Percentiles rank a stretch among this genome's conserved stretches.
These are phyloP conservation scores for Verticillium zaregamsianum DNA, from an alignment of 2,329 filamentous ascomycete genomes.

Conservation along the genomic window DNA sequence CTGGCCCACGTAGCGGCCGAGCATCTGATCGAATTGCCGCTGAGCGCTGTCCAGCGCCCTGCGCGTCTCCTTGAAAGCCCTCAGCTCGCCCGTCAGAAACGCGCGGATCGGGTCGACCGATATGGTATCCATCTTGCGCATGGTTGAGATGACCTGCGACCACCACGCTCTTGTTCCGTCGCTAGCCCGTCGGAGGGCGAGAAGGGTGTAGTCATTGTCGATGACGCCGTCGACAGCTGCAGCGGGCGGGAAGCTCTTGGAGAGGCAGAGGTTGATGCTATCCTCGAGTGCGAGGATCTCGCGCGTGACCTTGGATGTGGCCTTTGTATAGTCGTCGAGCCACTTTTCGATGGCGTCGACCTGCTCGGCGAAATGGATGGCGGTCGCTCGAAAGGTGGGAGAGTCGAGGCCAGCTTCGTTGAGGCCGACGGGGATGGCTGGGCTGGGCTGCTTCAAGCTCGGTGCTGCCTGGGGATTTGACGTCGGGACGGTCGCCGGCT, in stretches of 20 bases:
- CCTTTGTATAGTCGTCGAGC: conserved; percentile 63
- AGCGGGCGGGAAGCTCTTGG: conserved; percentile 68
- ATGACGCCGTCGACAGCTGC: conserved; percentile 78
- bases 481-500: conserved; percentile 7
- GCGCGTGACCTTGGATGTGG: conserved; percentile 51
- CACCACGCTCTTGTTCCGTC: conserved; percentile 88
- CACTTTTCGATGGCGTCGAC: conserved; percentile 88
- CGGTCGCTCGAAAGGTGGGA: conserved; percentile 86
- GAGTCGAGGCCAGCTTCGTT: conserved; percentile 97
- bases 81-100: conserved; percentile 76
- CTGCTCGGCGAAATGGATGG: conserved; percentile 85
- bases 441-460: conserved; percentile 21
- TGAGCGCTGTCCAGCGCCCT: conserved; percentile 74
- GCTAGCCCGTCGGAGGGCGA: conserved; percentile 79
- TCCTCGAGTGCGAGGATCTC: conserved; percentile 72
- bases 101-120: conserved; percentile 77
- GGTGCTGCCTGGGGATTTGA: conserved; percentile 6
- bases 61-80: conserved; percentile 80
- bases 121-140: conserved; percentile 72
- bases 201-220: conserved; percentile 90
- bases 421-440: conserved; percentile 69
- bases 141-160: conserved; percentile 67
- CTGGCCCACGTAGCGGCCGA: conserved; percentile 78
- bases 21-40: conserved; percentile 75
- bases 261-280: conserved; percentile 71